These are phyloP conservation scores for Suhomyces guaymorum DNA, from an alignment of 1,139 yeast genomes.

Conservation along the genomic window DNA sequence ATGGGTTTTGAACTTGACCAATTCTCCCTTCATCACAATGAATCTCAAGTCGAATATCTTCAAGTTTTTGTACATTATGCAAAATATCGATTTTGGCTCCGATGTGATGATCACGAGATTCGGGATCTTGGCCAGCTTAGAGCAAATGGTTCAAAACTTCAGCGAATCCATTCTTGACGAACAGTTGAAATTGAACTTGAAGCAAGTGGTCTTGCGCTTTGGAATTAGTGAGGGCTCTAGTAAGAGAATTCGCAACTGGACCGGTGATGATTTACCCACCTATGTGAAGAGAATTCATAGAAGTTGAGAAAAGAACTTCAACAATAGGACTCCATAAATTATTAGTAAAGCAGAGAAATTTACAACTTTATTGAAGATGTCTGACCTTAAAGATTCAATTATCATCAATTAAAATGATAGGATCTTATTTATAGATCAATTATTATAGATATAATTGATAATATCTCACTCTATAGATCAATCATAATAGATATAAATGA, in stretches of 20 bases:
- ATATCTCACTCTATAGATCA: too few species aligned
- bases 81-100: constrained; percentile 60
- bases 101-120: constrained; percentile 62
- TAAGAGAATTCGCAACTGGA: constrained; percentile 65
- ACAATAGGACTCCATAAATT: neutral
- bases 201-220: constrained; percentile 50
- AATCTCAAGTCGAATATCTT: constrained; percentile 42
- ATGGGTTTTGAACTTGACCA: constrained; percentile 58
- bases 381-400: too few species aligned
- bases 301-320: neutral
- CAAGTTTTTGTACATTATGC: constrained; percentile 49
- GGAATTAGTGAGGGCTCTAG: constrained; percentile 41
- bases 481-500: too few species aligned
- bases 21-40: constrained; percentile 48
- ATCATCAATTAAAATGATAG: too few species aligned
- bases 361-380: too few species aligned
- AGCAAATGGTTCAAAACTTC: constrained; percentile 31
- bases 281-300: constrained; percentile 45
- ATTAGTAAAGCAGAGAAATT: neutral
- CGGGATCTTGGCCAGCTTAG: constrained; percentile 55
- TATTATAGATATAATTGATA: too few species aligned
- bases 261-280: constrained; percentile 47
- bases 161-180: constrained; percentile 19
- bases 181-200: constrained; percentile 42
- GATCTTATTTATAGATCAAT: too few species aligned